Evolutionary conservation across 257 asterid genomes (phyloP), one percentile per base, ranked within the genome.

Genomic region (Jacaranda mimosifolia): DNA sequence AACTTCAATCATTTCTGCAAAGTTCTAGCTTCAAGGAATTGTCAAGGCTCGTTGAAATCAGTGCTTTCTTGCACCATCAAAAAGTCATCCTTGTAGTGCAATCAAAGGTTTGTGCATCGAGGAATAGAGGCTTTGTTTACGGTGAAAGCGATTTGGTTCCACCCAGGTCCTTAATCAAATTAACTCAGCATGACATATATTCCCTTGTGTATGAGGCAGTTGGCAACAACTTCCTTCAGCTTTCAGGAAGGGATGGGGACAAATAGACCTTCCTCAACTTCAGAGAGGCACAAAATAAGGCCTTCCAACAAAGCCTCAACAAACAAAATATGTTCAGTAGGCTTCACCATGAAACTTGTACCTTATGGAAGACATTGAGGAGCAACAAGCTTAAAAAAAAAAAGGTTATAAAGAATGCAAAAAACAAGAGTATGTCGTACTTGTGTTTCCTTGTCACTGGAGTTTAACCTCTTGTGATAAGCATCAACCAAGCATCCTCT

Each of bases 391-490:
- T n/a, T 39, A 45, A 9, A 19, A 17, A 51, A 17, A 51, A 77
- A 82, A 73, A 42, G 57, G 56, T 35, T 74, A 38, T 49, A 26
- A 52, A 17, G 48, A 75, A 81, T 76, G 48, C 48, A 73, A 79
- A 68, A 77, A 72, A 73, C 38, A 74, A 72, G 66, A 73, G 63
- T 19, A 65, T 43, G 59, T 59, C 91, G 81, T 93, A 95, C 99
- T 80, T 95, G 99, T 80, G 84, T 84, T 81, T 93, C 94, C 86
- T 81, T 89, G 84, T 91, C 93, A 81, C 84, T 80, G 46, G 99
- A 93, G 81, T 95, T 91, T 74, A 95, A 79, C 85, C 98, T 91
- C 87, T 91, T 95, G 85, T 84, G 92, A 78, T 90, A 95, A 69
- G 99, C 98, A 69, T 95, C 86, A 43, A 95, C 84, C 36, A 93